Conservation (phyloP, 2,329 filamentous ascomycete species). For the Penicillium brasilianum region DNA sequence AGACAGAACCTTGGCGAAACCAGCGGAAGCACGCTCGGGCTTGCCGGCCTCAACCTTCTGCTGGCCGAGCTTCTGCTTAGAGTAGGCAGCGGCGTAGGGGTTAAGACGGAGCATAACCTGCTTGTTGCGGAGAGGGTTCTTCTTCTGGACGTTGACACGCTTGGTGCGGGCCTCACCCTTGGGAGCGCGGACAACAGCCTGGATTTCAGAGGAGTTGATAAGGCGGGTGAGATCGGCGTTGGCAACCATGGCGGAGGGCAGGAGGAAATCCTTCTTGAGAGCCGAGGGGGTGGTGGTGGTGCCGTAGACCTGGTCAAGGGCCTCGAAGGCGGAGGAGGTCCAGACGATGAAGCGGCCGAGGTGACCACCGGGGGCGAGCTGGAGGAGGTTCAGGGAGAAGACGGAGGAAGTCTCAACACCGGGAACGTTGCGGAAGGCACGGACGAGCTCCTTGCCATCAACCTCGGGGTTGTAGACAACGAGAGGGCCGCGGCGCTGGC, state of each 20-base stretch:
- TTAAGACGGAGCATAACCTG: slow-evolving; percentile 98
- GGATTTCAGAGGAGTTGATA: slow-evolving; percentile 99
- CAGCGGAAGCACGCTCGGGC: slow-evolving; percentile 59
- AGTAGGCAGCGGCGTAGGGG: slow-evolving; percentile 92
- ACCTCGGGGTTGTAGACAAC: slow-evolving; percentile 96
- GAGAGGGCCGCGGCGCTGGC: slow-evolving; percentile 95
- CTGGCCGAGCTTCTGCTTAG: slow-evolving; percentile 81
- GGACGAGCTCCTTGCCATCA: slow-evolving; percentile 92
- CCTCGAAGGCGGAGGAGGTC: slow-evolving; percentile 96
- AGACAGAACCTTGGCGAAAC: slow-evolving; percentile 59
- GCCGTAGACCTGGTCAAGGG: slow-evolving; percentile 96
- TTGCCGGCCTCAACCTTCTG: slow-evolving; percentile 67
- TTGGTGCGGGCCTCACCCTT: slow-evolving; percentile 90
- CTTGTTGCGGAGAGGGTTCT: slow-evolving; percentile 99
- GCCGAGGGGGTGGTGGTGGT: slow-evolving; percentile 85
- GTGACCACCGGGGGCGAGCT: slow-evolving; percentile 98
- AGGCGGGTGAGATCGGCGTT: slow-evolving; percentile 96
- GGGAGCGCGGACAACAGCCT: slow-evolving; percentile 90
- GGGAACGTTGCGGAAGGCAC: slow-evolving; percentile 97
- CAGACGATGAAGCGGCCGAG: slow-evolving; percentile 99
- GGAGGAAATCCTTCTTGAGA: slow-evolving; percentile 98
- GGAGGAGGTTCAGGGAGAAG: slow-evolving; percentile 95
- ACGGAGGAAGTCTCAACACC: slow-evolving; percentile 97
- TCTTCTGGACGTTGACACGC: slow-evolving; percentile 93
- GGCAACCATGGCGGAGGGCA: slow-evolving; percentile 88